These are phyloP conservation scores for Rhinocladiella mackenziei DNA, from an alignment of 2,329 filamentous ascomycete species.

Conservation along the genomic window DNA sequence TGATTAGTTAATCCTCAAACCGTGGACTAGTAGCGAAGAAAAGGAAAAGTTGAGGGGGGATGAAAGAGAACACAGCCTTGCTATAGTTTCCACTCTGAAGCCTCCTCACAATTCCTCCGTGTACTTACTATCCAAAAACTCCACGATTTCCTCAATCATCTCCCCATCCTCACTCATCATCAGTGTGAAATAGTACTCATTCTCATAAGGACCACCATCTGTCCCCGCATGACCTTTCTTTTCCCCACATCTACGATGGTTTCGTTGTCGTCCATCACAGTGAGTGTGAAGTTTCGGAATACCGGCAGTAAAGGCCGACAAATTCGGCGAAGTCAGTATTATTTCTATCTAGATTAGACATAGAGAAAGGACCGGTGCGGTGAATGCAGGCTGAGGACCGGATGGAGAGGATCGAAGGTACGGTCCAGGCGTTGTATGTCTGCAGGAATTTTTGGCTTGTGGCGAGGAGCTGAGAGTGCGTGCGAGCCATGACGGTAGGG, in stretches of 20 bases:
- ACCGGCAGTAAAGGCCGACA: background rate
- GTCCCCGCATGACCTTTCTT: slow-evolving; percentile 2
- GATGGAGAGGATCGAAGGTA: background rate
- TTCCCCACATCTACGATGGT: slow-evolving; percentile 6
- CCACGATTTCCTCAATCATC: slow-evolving; percentile 1
- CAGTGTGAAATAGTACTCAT: slow-evolving; percentile 5
- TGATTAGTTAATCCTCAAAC: too few species aligned
- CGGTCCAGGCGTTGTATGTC: slow-evolving; percentile 1
- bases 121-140: slow-evolving; percentile 4
- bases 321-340: slow-evolving; percentile 2
- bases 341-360: background rate
- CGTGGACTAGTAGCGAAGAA: too few species aligned
- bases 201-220: slow-evolving; percentile 4
- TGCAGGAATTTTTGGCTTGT: slow-evolving; percentile 2
- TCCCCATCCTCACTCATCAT: slow-evolving; percentile 3
- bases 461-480: background rate
- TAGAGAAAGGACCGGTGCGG: background rate
- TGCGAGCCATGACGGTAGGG: background rate
- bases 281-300: slow-evolving; percentile 1
- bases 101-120: slow-evolving; percentile 17
- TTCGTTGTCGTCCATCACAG: background rate
- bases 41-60: too few species aligned
- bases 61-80: too few species aligned
- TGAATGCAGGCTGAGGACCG: slow-evolving; percentile 1
- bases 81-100: background rate